Conservation (phyloP, 169 alveolate genomes). For the Eimeria necatrix region DNA sequence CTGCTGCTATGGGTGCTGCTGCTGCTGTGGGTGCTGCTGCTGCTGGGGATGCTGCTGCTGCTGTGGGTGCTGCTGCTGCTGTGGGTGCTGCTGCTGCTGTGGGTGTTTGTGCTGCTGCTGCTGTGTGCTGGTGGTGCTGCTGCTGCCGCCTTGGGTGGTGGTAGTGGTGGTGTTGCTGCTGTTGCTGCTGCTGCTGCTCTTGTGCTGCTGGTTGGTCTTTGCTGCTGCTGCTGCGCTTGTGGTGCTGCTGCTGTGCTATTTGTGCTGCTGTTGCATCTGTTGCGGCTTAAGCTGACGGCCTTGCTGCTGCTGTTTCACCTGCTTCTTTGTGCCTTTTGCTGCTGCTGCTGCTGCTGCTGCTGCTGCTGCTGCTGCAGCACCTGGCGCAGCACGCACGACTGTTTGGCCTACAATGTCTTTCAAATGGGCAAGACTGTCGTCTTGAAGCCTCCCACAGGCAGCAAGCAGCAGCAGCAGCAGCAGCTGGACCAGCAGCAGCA, state of each 20-base stretch:
- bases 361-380: slow-evolving; percentile 40
- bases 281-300: background rate
- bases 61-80: no score
- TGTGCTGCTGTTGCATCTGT: background rate
- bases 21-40: no score
- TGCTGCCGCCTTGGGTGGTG: no score
- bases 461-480: background rate
- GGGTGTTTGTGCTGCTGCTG: no score
- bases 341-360: background rate
- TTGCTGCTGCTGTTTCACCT: background rate
- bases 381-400: slow-evolving; percentile 63
- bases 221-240: no score
- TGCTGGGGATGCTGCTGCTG: no score
- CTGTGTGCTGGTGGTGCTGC: no score
- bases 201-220: no score
- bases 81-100: no score
- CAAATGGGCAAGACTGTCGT: slow-evolving; percentile 55
- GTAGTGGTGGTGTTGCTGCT: background rate
- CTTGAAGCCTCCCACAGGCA: background rate
- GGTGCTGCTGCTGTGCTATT: background rate
- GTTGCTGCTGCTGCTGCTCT: background rate
- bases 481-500: background rate
- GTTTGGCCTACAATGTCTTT: slow-evolving; percentile 69
- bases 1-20: no score
- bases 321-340: background rate